These are phyloP conservation scores for Chalciporus sphaerocephalus DNA, from an alignment of 768 basidiomycete genomes.

Conservation along the genomic window DNA sequence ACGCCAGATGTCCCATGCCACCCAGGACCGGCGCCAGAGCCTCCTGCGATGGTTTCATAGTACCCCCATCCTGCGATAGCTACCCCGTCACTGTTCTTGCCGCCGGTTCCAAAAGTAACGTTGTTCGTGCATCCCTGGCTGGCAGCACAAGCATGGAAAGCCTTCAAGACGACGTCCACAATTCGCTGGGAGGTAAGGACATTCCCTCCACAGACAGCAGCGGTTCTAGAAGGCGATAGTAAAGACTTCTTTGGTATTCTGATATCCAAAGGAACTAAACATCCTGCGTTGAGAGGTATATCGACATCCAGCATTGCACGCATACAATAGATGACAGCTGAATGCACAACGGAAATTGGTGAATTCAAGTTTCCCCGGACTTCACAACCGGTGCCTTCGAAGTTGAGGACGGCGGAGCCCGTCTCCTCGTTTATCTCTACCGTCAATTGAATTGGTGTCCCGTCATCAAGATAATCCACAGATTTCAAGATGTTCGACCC, in stretches of 20 bases:
- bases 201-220: conserved; percentile 92
- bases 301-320: conserved; percentile 79
- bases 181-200: conserved; percentile 90
- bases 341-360: conserved; percentile 82
- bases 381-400: conserved; percentile 78
- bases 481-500: conserved; percentile 65
- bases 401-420: conserved; percentile 83
- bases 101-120: conserved; percentile 83
- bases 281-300: conserved; percentile 93
- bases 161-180: conserved; percentile 89
- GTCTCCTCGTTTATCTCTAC: conserved; percentile 71
- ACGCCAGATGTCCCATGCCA: conserved; percentile 95
- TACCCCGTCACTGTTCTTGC: conserved; percentile 78
- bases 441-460: conserved; percentile 71
- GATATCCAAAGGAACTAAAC: conserved; percentile 81
- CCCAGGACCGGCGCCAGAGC: conserved; percentile 81
- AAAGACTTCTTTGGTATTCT: conserved; percentile 76
- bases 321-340: conserved; percentile 87
- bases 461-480: conserved; percentile 84
- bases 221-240: conserved; percentile 76
- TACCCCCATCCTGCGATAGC: conserved; percentile 85
- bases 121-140: conserved; percentile 95
- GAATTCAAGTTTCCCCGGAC: conserved; percentile 82
- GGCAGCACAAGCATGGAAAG: conserved; percentile 87
- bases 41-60: conserved; percentile 93